Evolutionary conservation across 352 stramenopile genomes (phyloP), one percentile per base, ranked within the genome.

Genomic region (Phytopythium vexans): DNA sequence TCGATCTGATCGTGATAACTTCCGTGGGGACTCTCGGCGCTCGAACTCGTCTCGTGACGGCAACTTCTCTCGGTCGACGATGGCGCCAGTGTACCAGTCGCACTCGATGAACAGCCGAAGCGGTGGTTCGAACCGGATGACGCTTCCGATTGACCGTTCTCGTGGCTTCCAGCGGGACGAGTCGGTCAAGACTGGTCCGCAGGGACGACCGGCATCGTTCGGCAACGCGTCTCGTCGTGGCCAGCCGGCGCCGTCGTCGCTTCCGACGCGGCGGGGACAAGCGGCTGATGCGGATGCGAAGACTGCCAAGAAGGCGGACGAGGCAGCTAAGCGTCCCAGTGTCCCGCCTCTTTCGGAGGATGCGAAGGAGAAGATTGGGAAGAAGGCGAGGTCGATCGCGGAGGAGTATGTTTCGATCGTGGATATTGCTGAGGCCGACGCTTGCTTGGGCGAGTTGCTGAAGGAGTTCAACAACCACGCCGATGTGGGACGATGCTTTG

Each of bases 371-470:
- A 83, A 80, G 38, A 85, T 92, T 48, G 70, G 56, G 10, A 92
- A 92, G 63, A 89, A 88, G 56, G 68, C 84, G 0, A 92, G 90
- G 50, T 88, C 77, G 1, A 88, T 80, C 34, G 74, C 81, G 4
- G 82, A 91, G 34, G 84, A 94, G 54, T 94, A 85, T 49, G 80
- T 88, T 10, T 85, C 62, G 44, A 89, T 92, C 35, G 58, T 77
- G 36, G 84, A 94, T 43, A 49, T 89, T 31, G 66, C 68, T 4
- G 84, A 94, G 62, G 84, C 82, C 0, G 79, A 89, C 3, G 46
- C 72, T 4, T 94, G 84, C 42, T 56, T 86, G 41, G 56, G 58
- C 35, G 79, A 92, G 56, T 14, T 89, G 33, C 57, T 82, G 49
- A 92, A 88, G 60, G 66, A 86, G 49, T 81, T 82, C 40, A 85